A percentile compares a stretch with the other conserved stretches of the same genome.
Conservation (phyloP, 73 alveolate genomes). For the Uronychia binucleata region DNA sequence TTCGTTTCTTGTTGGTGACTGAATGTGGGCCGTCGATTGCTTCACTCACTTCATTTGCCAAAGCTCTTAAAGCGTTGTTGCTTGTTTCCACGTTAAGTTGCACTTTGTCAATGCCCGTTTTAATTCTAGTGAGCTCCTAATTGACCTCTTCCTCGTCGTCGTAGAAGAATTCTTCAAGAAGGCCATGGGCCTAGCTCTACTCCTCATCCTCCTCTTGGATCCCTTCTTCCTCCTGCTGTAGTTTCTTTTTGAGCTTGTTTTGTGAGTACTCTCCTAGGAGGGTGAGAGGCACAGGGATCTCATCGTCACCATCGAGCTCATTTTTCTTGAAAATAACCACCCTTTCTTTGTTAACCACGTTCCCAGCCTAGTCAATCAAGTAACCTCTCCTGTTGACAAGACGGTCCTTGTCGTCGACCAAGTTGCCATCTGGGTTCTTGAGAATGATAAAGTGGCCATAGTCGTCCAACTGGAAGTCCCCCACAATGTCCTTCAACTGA, state of each 20-base stretch:
- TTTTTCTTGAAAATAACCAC: conserved; percentile 12
- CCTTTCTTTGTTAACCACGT: conserved; percentile 39
- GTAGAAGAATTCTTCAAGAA: not conserved
- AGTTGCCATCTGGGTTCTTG: conserved; percentile 25
- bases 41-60: too few relatives aligned
- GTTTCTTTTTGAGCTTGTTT: not conserved
- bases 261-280: conserved; percentile 31
- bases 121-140: not conserved
- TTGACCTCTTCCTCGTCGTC: not conserved
- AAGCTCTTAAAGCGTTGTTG: too few relatives aligned
- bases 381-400: conserved; percentile 39
- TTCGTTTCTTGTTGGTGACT: too few relatives aligned
- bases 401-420: conserved; percentile 20
- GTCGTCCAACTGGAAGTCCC: conserved; percentile 48
- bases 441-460: conserved; percentile 41
- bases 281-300: conserved; percentile 34
- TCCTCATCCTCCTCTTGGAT: not conserved
- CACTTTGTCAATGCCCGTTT: not conserved
- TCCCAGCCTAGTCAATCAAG: conserved; percentile 24
- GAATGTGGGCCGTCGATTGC: too few relatives aligned
- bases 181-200: not conserved
- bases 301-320: conserved; percentile 41
- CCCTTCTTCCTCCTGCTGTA: not conserved
- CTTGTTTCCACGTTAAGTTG: too few relatives aligned
- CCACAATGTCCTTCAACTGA: conserved; percentile 43